A percentile compares a stretch with the other conserved stretches of the same genome.
These are phyloP conservation scores for Botryotinia narcissicola DNA, from an alignment of 2,329 filamentous ascomycete genomes.

Conservation along the genomic window DNA sequence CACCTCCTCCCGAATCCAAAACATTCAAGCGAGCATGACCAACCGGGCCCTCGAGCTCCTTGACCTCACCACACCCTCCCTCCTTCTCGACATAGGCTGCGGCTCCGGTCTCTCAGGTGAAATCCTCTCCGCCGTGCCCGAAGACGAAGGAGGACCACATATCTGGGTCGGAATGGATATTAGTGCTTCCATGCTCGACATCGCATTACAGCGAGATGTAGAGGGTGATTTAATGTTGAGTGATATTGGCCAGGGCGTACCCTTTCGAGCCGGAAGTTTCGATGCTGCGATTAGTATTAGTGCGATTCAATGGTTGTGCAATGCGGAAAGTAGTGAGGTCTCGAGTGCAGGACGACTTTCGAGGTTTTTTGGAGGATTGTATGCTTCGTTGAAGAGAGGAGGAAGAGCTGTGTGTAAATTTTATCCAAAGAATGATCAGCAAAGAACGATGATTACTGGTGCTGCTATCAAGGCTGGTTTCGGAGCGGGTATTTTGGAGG, in stretches of 20 bases:
- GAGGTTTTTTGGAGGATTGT: conserved; percentile 90
- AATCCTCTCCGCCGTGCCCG: conserved; percentile 72
- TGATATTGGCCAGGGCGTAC: conserved; percentile 93
- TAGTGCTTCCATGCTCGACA: conserved; percentile 91
- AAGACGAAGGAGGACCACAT: conserved; percentile 78
- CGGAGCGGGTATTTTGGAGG: conserved; percentile 89
- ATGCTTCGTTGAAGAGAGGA: conserved; percentile 77
- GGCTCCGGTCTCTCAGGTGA: conserved; percentile 92
- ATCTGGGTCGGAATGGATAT: conserved; percentile 98
- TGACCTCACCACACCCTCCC: conserved; percentile 70
- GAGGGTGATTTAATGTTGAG: conserved; percentile 92
- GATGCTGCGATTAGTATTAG: conserved; percentile 94
- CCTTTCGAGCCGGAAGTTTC: conserved; percentile 87
- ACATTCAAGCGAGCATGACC: conserved; percentile 94
- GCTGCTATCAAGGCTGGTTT: conserved; percentile 94
- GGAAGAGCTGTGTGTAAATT: conserved; percentile 95
- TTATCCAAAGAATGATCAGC: conserved; percentile 92
- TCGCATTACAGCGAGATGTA: conserved; percentile 86
- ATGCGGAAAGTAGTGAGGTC: conserved; percentile 85
- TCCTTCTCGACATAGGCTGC: conserved; percentile 96
- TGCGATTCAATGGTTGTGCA: conserved; percentile 98
- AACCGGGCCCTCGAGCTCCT: conserved; percentile 89
- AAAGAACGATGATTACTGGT: conserved; percentile 86
- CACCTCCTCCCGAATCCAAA: conserved; percentile 90
- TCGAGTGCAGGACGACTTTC: conserved; percentile 73